Percentiles rank a stretch among this genome's conserved stretches.
These are phyloP conservation scores for Tetracladium setigerum DNA, from an alignment of 495 filamentous ascomycete genomes.

Conservation along the genomic window DNA sequence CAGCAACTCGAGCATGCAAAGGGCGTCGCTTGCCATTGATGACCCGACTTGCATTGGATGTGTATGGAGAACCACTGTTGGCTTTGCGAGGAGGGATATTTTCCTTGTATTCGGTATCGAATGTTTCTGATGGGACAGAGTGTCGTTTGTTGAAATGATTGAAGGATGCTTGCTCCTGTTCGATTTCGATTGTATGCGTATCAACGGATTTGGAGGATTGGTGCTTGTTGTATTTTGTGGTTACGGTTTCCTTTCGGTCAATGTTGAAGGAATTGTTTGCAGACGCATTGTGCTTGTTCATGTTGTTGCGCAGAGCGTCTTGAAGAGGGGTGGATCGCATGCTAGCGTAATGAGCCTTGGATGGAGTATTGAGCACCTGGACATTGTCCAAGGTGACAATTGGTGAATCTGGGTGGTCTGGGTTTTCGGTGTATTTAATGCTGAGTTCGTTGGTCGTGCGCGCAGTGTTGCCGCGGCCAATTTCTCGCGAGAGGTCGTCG, in stretches of 20 bases:
- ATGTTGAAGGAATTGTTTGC: neutral
- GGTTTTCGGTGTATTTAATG: constrained; percentile 7
- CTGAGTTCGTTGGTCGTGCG: neutral
- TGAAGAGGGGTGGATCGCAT: neutral
- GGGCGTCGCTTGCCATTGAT: constrained; percentile 17
- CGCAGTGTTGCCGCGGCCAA: constrained; percentile 2
- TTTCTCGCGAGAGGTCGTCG: constrained; percentile 7
- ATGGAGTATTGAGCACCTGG: neutral
- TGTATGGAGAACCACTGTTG: constrained; percentile 5
- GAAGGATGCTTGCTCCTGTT: too few species aligned
- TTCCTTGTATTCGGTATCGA: constrained; percentile 4
- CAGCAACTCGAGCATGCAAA: constrained; percentile 26
- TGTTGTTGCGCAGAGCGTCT: constrained; percentile 6
- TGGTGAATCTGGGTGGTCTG: constrained; percentile 7
- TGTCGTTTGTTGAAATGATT: too few species aligned
- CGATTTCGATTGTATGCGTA: too few species aligned
- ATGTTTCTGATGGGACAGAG: too few species aligned
- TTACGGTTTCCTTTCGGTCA: constrained; percentile 10
- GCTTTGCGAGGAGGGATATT: constrained; percentile 6
- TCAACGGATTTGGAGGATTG: neutral
- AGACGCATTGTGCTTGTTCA: neutral
- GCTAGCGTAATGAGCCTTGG: neutral
- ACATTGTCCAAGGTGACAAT: constrained; percentile 2
- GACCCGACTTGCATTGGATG: constrained; percentile 12
- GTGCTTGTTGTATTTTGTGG: neutral